Evolutionary conservation across 495 filamentous ascomycete genomes (phyloP).

Genomic region (Xylaria flabelliformis): DNA sequence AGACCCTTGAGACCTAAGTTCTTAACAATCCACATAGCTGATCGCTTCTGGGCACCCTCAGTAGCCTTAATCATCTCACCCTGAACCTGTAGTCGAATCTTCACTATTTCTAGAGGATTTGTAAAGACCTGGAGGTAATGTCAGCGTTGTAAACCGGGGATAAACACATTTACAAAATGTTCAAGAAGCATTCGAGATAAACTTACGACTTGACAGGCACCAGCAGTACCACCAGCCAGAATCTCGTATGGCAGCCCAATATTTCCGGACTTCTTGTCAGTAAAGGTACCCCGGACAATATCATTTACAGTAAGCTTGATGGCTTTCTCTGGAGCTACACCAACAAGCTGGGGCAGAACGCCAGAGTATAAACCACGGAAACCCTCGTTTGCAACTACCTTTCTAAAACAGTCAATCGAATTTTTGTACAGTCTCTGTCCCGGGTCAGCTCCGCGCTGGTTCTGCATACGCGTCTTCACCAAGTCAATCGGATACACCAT

Average conservation of each 20-base stretch:
- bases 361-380: slow-evolving; percentile 90
- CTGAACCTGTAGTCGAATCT: slow-evolving; percentile 97
- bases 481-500: slow-evolving; percentile 99
- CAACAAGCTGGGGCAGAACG: slow-evolving; percentile 91
- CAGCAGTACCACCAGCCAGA: slow-evolving; percentile 86
- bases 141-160: not conserved
- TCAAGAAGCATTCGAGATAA: not conserved
- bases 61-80: slow-evolving; percentile 91
- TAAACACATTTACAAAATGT: not conserved
- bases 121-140: slow-evolving; percentile 74
- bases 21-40: slow-evolving; percentile 95
- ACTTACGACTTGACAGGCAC: slow-evolving; percentile 95
- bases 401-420: slow-evolving; percentile 88
- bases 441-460: slow-evolving; percentile 80
- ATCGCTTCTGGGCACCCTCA: slow-evolving; percentile 80
- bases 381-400: slow-evolving; percentile 93
- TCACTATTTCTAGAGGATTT: slow-evolving; percentile 98
- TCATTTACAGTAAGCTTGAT: slow-evolving; percentile 99
- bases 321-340: slow-evolving; percentile 97
- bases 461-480: slow-evolving; percentile 99
- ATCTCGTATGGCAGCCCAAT: slow-evolving; percentile 78
- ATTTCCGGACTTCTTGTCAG: slow-evolving; percentile 74
- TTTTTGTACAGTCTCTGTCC: slow-evolving; percentile 95
- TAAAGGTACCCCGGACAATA: slow-evolving; percentile 77
- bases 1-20: slow-evolving; percentile 94